These are phyloP conservation scores for Spencermartinsiella ligniputridi DNA, from an alignment of 1,139 yeast species.

Conservation along the genomic window DNA sequence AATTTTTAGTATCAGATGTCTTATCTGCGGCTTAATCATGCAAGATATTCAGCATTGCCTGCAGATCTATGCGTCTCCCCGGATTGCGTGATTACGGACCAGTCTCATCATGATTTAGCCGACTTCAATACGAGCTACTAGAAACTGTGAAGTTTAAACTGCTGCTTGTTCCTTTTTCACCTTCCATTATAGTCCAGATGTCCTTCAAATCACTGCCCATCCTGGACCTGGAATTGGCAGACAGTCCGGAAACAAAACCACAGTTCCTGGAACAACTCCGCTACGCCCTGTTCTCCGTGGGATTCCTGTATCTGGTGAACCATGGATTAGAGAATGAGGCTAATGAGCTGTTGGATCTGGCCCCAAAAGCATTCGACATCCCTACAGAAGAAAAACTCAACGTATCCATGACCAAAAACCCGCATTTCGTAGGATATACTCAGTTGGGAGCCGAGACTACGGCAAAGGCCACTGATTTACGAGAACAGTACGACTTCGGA, in stretches of 20 bases:
- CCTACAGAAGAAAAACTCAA: slow-evolving; percentile 49
- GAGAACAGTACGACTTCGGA: slow-evolving; percentile 67
- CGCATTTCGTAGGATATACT: slow-evolving; percentile 66
- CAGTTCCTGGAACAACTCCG: slow-evolving; percentile 45
- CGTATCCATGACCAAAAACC: slow-evolving; percentile 58
- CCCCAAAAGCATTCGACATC: slow-evolving; percentile 49
- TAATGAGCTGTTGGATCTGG: slow-evolving; percentile 39
- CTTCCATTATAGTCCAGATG: slow-evolving; percentile 9
- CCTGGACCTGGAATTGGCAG: slow-evolving; percentile 29
- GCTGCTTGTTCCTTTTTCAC: too few relatives aligned
- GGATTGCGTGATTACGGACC: too few relatives aligned
- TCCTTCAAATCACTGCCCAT: slow-evolving; percentile 28
- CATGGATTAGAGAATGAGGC: slow-evolving; percentile 45
- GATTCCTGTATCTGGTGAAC: slow-evolving; percentile 53
- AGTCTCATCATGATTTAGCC: too few relatives aligned
- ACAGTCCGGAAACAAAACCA: slow-evolving; percentile 40
- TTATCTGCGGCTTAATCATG: too few relatives aligned
- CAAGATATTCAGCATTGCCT: too few relatives aligned
- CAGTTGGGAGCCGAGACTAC: slow-evolving; percentile 64
- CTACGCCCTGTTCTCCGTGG: slow-evolving; percentile 56
- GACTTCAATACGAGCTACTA: too few relatives aligned
- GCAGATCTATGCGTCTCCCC: too few relatives aligned
- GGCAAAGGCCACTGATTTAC: slow-evolving; percentile 54
- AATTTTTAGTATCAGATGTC: too few relatives aligned
- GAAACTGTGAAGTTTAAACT: too few relatives aligned